Evolutionary conservation across 2,329 filamentous ascomycete genomes (phyloP).

Genomic region (Clonostachys rosea): DNA sequence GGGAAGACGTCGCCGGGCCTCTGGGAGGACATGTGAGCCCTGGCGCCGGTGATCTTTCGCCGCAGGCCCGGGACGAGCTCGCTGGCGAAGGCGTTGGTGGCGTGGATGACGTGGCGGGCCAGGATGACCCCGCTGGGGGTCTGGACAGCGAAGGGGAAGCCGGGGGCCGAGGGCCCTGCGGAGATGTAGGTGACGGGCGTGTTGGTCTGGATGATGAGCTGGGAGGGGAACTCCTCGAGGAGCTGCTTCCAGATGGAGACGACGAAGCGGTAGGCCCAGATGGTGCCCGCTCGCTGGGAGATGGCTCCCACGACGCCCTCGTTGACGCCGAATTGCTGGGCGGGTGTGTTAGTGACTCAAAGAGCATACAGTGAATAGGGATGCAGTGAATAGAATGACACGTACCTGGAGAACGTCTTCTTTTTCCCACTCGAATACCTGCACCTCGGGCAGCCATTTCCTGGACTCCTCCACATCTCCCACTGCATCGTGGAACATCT

Average conservation of each 20-base stretch:
- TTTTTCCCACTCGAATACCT: conserved; percentile 6
- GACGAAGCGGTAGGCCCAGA: conserved; percentile 44
- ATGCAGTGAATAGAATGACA: neutral
- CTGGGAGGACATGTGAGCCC: conserved; percentile 44
- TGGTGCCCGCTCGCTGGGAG: conserved; percentile 33
- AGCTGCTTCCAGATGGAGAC: conserved; percentile 31
- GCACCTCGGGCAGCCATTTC: conserved; percentile 1
- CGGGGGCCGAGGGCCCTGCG: neutral
- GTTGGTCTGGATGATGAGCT: conserved; percentile 26
- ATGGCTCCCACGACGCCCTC: conserved; percentile 22
- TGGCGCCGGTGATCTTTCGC: conserved; percentile 32
- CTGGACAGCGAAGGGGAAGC: conserved; percentile 28
- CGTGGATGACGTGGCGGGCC: conserved; percentile 46
- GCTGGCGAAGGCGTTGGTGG: conserved; percentile 47
- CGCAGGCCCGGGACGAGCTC: conserved; percentile 43
- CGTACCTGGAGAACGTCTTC: conserved; percentile 7
- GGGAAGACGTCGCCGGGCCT: conserved; percentile 21
- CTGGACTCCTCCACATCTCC: neutral
- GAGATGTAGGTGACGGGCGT: conserved; percentile 19
- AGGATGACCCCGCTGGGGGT: conserved; percentile 39
- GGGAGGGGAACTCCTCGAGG: conserved; percentile 15
- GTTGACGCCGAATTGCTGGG: conserved; percentile 13
- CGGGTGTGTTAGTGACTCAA: conserved; percentile 1
- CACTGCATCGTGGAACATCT: conserved; percentile 6
- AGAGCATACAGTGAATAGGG: no score